Conservation (phyloP, 1,284 basidiomycete genomes). For the Ganoderma lingzhi region DNA sequence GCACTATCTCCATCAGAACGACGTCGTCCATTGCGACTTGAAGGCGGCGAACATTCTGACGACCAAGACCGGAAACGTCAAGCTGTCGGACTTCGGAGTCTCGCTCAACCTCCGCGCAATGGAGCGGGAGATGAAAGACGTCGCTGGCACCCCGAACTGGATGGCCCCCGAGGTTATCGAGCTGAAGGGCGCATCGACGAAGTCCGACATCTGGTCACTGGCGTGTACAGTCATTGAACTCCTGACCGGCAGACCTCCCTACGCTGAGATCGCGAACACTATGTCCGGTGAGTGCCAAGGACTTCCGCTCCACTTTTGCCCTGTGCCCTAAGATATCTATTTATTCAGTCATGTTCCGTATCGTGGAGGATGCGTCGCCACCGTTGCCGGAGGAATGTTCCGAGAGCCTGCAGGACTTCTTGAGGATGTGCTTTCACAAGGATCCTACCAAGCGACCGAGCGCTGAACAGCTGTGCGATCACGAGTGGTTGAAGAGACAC, state of each 20-base stretch:
- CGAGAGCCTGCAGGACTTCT: slow-evolving; percentile 77
- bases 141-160: slow-evolving; percentile 97
- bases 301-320: not conserved
- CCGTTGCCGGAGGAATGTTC: slow-evolving; percentile 86
- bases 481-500: slow-evolving; percentile 87
- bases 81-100: slow-evolving; percentile 97
- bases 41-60: slow-evolving; percentile 99
- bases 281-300: slow-evolving; percentile 73
- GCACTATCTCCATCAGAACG: slow-evolving; percentile 85
- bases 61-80: slow-evolving; percentile 97
- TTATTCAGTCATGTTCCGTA: slow-evolving; percentile 87
- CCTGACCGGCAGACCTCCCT: slow-evolving; percentile 91
- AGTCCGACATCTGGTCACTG: slow-evolving; percentile 91
- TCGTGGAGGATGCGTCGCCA: slow-evolving; percentile 92
- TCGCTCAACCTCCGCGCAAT: slow-evolving; percentile 98
- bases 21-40: slow-evolving; percentile 91
- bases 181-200: slow-evolving; percentile 76
- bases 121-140: slow-evolving; percentile 87
- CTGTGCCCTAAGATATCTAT: not conserved
- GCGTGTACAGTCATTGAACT: slow-evolving; percentile 95
- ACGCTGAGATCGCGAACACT: slow-evolving; percentile 84
- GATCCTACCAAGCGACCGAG: slow-evolving; percentile 82
- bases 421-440: slow-evolving; percentile 89
- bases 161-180: slow-evolving; percentile 98
- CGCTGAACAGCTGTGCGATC: slow-evolving; percentile 87